A percentile compares a stretch with the other conserved stretches of the same genome.
Evolutionary conservation across 1,284 basidiomycete genomes (phyloP).

Genomic region (Rhizoctonia solani): DNA sequence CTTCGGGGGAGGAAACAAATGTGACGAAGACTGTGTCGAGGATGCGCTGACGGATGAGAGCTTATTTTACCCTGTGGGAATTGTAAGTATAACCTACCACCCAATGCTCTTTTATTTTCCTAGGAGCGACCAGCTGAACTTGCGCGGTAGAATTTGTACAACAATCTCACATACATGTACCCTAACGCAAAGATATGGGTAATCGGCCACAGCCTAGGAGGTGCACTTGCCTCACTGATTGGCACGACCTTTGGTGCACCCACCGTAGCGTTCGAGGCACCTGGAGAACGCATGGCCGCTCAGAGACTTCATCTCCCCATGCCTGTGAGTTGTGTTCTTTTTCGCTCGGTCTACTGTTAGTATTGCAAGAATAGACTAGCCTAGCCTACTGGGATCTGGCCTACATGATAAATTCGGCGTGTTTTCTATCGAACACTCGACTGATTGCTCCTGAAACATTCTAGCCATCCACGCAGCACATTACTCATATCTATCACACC

Average conservation of each 20-base stretch:
- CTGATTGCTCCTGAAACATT: neutral
- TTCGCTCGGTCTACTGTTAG: neutral
- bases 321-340: constrained; percentile 47
- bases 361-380: neutral
- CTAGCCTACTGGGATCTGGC: neutral
- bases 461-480: constrained; percentile 44
- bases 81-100: constrained; percentile 56
- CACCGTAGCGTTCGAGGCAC: constrained; percentile 85
- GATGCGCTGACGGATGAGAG: constrained; percentile 86
- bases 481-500: constrained; percentile 73
- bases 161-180: constrained; percentile 80
- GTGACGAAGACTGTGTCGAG: constrained; percentile 82
- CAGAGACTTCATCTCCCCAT: constrained; percentile 81
- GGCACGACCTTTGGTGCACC: constrained; percentile 95
- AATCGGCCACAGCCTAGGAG: constrained; percentile 87
- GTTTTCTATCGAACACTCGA: neutral
- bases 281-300: constrained; percentile 88
- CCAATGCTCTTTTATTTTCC: neutral
- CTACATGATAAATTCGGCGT: neutral
- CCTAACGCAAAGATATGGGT: constrained; percentile 91
- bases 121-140: neutral
- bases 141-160: constrained; percentile 64
- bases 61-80: constrained; percentile 84
- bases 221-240: constrained; percentile 83
- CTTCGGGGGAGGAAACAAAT: constrained; percentile 67